Percentiles rank a stretch among this genome's conserved stretches.
Conservation (phyloP, 177 flowering plant genomes). For the Vitis hybrid region DNA sequence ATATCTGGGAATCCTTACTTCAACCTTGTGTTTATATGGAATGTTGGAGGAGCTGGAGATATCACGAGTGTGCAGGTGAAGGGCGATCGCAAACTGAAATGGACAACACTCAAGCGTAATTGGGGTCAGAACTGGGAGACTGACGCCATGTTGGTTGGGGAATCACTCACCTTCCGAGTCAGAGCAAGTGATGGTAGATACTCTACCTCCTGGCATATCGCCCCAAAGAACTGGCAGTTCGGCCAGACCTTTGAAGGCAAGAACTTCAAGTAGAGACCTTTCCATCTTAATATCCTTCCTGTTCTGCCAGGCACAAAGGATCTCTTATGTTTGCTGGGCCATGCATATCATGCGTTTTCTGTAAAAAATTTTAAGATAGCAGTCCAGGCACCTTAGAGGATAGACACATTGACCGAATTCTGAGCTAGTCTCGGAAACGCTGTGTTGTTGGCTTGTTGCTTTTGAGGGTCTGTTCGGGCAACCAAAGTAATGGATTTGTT, state of each 20-base stretch:
- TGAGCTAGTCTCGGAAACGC: too few relatives aligned
- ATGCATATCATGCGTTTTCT: too few relatives aligned
- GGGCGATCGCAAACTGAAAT: slow-evolving; percentile 35
- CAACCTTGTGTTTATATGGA: slow-evolving; percentile 44
- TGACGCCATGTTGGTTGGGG: slow-evolving; percentile 26
- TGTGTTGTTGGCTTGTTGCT: too few relatives aligned
- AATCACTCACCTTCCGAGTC: slow-evolving; percentile 54
- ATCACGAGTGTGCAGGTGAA: slow-evolving; percentile 42
- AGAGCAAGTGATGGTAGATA: slow-evolving; percentile 46
- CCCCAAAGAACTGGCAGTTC: slow-evolving; percentile 54
- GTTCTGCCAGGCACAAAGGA: too few relatives aligned
- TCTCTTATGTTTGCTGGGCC: background rate
- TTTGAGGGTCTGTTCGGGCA: too few relatives aligned
- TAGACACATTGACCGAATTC: too few relatives aligned
- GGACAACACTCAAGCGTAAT: slow-evolving; percentile 43
- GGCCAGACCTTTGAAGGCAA: slow-evolving; percentile 71
- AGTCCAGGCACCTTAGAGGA: too few relatives aligned
- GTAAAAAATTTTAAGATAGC: too few relatives aligned
- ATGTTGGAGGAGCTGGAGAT: slow-evolving; percentile 73
- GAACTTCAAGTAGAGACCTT: slow-evolving; percentile 33
- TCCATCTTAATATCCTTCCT: too few relatives aligned
- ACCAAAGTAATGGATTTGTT: too few relatives aligned
- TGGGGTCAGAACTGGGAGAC: slow-evolving; percentile 68
- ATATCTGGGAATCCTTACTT: slow-evolving; percentile 49
- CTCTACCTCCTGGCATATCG: slow-evolving; percentile 41